Conservation (phyloP, 2,329 filamentous ascomycete species). For the Trichoderma hamatum region DNA sequence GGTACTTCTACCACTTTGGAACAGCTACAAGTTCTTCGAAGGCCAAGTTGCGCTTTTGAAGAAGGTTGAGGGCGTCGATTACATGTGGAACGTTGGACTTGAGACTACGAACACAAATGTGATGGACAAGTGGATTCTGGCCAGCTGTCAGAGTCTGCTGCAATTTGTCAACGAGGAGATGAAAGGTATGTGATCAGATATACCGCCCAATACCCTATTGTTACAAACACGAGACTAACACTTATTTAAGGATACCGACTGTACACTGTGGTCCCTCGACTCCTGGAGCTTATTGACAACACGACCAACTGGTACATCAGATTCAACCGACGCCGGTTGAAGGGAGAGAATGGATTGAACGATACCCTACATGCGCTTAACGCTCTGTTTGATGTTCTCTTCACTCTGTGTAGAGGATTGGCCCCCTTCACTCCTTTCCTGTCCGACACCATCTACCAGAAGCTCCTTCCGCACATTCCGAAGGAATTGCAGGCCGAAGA, state of each 20-base stretch:
- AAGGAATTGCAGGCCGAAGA: conserved; percentile 70
- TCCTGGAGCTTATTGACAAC: conserved; percentile 85
- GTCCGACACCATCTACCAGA: conserved; percentile 90
- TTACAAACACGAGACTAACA: background rate
- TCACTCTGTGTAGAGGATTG: conserved; percentile 82
- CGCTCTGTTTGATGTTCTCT: conserved; percentile 91
- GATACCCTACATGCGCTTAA: conserved; percentile 92
- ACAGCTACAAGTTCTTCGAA: conserved; percentile 95
- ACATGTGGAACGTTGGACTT: conserved; percentile 74
- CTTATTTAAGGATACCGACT: conserved; percentile 63
- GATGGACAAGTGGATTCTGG: conserved; percentile 95
- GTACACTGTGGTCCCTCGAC: conserved; percentile 87
- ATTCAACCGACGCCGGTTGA: conserved; percentile 88
- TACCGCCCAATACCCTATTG: background rate
- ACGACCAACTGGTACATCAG: conserved; percentile 99
- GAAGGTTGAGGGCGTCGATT: conserved; percentile 79
- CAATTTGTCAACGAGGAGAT: conserved; percentile 94
- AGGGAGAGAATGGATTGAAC: conserved; percentile 82
- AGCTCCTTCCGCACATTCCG: conserved; percentile 80
- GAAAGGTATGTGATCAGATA: conserved; percentile 61
- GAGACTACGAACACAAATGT: conserved; percentile 82
- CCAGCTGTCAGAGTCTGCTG: conserved; percentile 86
- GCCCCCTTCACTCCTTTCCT: conserved; percentile 96
- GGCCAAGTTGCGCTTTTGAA: conserved; percentile 84
- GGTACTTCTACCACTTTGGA: conserved; percentile 90